Evolutionary conservation across 768 basidiomycete species (phyloP), one percentile per base, ranked within the genome.

Genomic region (Auricularia cornea): DNA sequence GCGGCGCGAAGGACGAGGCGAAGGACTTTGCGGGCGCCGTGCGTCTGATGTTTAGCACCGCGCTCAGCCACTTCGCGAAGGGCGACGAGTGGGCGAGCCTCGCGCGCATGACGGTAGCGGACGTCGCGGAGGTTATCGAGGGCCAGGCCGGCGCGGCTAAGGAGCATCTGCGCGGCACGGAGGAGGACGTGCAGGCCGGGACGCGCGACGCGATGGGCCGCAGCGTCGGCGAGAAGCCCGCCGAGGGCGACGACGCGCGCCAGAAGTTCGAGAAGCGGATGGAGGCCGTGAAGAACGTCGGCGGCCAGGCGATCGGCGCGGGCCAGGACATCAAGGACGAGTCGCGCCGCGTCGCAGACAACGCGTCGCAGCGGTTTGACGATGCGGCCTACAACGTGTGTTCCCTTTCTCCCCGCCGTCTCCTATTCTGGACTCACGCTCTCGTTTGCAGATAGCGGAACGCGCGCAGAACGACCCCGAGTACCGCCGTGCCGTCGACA

Each of bases 1-100:
- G 81, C 29, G 77, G 84, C 57, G 83, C 79, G 0, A 70, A 77
- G 0, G 71, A 74, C 0, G 89, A 90, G 60, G 70, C 83, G 59
- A 67, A 79, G 2, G 79, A 80, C 40, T 67, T 88, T 29, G 82
- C 81, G 11, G 64, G 71, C 18, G 75, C 86, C 0, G 65, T 87
- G 51, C 74, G 77, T 44, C 78, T 82, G 65, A 64, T 87, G 52
- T 86, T 83, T 80, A 68, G 77, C 2, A 84, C 81, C 31, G 54
- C 85, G 20, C n/a, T 52, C 29, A 73, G 81, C 0, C 76, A 80
- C 3, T 86, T 88, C 69, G 81, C 83, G 18, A 73, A 87, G 28
- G 75, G 87, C 66, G 73, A 78, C 61, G 88, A 90, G 71, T 81
- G 89, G 67, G 77, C 85, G 4, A 88, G 87, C 30, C 83, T 89